Evolutionary conservation across 495 filamentous ascomycete species (phyloP), one percentile per base, ranked within the genome.

Genomic region (Penicillium atrosanguineum): DNA sequence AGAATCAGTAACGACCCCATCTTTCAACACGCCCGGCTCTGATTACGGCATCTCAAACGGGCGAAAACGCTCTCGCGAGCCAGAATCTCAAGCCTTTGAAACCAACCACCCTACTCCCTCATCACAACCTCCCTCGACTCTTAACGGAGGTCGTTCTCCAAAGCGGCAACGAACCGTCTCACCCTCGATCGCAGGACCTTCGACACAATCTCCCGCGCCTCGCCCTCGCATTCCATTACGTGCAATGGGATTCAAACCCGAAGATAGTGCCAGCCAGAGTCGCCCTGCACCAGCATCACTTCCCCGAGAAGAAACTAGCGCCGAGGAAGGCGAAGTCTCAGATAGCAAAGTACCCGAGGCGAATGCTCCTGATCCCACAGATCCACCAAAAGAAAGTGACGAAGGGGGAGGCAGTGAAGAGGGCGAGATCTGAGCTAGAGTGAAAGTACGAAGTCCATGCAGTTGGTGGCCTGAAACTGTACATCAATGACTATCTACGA

Each of bases 51-150:
- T 49, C 9, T 34, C 45, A 46, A 68, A 68, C 20, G 72, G 68
- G 25, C 69, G 69, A 18, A 78, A 78, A 52, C 73, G 75, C 44
- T 76, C 73, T 3, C 70, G 73, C 28, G 75, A 78, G 38, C 70
- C 72, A 9, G 74, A 76, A 18, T 63, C 67, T 28, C 57, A 61
- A 1, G 20, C 57, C 16, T 36, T 44, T 34, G 47, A 51, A 25
- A 43, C 43, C 37, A 37, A 47, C 9, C 55, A 59, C 41, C 46
- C 54, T 15, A 42, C 52, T 8, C 37, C 48, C 28, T 31, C 52
- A 6, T 26, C 48, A 29, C 44, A 51, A 29, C 54, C 38, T 5
- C 45, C 58, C 31, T 48, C 60, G 12, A 43, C 60, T 18, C 42
- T 62, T 15, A 69, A 72, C 37, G 68, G 68, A 5, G 56, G 52